Conservation (phyloP, 495 filamentous ascomycete species). For the Aspergillus egyptiacus region DNA sequence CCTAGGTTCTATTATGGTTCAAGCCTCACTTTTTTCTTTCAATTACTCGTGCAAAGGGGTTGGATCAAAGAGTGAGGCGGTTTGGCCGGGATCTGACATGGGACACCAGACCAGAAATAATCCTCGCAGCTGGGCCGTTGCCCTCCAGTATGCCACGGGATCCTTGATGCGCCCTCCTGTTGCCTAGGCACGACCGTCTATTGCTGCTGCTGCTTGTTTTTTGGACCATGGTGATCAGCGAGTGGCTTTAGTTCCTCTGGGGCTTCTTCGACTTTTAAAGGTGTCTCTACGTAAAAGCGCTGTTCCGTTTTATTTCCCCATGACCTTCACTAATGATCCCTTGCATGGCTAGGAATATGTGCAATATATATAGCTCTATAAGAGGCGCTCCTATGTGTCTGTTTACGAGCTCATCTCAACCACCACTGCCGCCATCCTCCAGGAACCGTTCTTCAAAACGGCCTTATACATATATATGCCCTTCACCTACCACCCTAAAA, state of each 20-base stretch:
- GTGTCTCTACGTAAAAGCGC: conserved; percentile 13
- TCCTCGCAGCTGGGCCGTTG: conserved; percentile 3
- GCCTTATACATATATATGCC: neutral
- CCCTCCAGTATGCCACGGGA: conserved; percentile 6
- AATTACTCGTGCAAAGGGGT: conserved; percentile 29
- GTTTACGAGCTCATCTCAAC: conserved; percentile 8
- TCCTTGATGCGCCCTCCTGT: conserved; percentile 4
- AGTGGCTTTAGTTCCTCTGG: conserved; percentile 1
- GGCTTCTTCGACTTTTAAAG: conserved; percentile 6
- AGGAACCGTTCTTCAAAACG: neutral
- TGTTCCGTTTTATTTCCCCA: conserved; percentile 9
- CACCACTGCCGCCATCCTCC: conserved; percentile 2
- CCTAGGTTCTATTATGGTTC: conserved; percentile 15
- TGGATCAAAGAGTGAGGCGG: conserved; percentile 43
- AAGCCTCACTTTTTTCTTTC: conserved; percentile 27
- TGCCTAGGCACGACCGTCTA: conserved; percentile 8
- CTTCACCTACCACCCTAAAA: conserved; percentile 1
- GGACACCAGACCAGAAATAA: conserved; percentile 14
- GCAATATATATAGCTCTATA: conserved; percentile 16
- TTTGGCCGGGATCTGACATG: conserved; percentile 22
- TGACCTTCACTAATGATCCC: conserved; percentile 13
- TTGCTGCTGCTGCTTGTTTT: conserved; percentile 6
- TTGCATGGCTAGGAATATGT: conserved; percentile 13
- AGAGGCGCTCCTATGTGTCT: conserved; percentile 12
- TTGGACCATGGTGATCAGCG: conserved; percentile 8